Percentiles rank a stretch among this genome's conserved stretches.
phyloP scores from a whole-genome alignment of 495 filamentous ascomycete species.

The Talaromyces proteolyticus region DNA sequence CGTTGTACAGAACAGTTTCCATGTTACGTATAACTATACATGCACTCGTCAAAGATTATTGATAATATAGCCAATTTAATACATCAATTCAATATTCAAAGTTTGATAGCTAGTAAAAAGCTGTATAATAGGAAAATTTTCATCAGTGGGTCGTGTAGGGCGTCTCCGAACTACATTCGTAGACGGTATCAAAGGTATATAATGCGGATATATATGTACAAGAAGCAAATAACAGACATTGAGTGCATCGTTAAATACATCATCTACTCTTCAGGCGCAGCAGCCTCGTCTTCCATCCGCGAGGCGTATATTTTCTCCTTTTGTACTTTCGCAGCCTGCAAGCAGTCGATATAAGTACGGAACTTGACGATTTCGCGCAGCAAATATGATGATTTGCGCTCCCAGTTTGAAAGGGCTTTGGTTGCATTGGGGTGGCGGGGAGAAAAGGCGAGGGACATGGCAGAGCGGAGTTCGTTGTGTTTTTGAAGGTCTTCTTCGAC shows the following conservation, averaged over 20 bases:
- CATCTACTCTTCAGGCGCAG: background rate
- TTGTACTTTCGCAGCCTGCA: conserved; percentile 51
- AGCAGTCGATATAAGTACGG: conserved; percentile 82
- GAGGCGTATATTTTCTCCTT: conserved; percentile 49
- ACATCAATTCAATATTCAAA: no score
- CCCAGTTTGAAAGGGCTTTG: conserved; percentile 93
- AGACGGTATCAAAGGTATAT: no score
- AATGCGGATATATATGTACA: background rate
- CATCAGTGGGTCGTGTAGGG: no score
- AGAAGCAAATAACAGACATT: background rate
- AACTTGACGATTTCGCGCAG: conserved; percentile 96
- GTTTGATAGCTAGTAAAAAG: no score
- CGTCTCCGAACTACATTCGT: no score
- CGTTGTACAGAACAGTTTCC: no score
- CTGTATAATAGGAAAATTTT: no score
- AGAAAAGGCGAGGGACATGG: conserved; percentile 86
- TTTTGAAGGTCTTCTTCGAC: conserved; percentile 79
- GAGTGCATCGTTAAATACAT: background rate
- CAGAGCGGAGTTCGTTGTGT: conserved; percentile 79
- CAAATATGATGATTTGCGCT: conserved; percentile 86
- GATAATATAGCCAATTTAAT: no score
- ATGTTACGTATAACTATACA: no score
- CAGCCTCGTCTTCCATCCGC: conserved; percentile 16
- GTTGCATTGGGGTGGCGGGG: conserved; percentile 73
- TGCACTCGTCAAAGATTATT: no score